A percentile compares a stretch with the other conserved stretches of the same genome.
Evolutionary conservation across 108 stramenopile species (phyloP).

Genomic region (Chaetoceros tenuissimus): DNA sequence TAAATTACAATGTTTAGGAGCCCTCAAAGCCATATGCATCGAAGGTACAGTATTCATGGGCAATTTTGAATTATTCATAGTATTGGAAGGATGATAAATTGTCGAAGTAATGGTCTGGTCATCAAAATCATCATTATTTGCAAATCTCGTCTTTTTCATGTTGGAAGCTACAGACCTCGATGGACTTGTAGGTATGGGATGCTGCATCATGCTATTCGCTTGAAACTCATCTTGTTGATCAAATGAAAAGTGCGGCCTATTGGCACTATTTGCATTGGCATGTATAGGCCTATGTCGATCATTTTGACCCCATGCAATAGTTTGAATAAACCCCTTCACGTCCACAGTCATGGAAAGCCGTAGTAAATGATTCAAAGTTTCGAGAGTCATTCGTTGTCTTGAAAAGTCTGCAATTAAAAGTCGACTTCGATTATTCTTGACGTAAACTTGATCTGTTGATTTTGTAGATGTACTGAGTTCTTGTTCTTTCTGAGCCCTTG

Average conservation of each 20-base stretch:
- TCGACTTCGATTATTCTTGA: constrained; percentile 1
- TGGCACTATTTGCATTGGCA: background rate
- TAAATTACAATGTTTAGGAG: constrained; percentile 37
- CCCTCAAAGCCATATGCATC: constrained; percentile 71
- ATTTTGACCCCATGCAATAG: constrained; percentile 66
- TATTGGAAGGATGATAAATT: background rate
- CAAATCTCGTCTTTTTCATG: background rate
- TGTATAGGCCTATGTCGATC: constrained; percentile 23
- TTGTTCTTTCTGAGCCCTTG: background rate
- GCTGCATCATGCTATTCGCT: background rate
- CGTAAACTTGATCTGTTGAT: background rate
- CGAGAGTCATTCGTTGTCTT: constrained; percentile 71
- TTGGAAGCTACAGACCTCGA: background rate
- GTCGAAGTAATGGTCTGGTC: background rate
- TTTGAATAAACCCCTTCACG: constrained; percentile 40
- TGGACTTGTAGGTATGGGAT: background rate
- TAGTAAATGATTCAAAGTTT: constrained; percentile 67
- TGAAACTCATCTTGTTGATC: background rate
- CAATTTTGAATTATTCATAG: constrained; percentile 1
- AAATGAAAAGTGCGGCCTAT: background rate
- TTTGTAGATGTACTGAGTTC: background rate
- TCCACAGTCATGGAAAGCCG: constrained; percentile 33
- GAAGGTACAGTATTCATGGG: constrained; percentile 20
- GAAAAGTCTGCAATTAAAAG: constrained; percentile 66
- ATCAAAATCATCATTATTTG: background rate